These are phyloP conservation scores for Lachnellula hyalina DNA, from an alignment of 2,329 filamentous ascomycete genomes.

Conservation along the genomic window DNA sequence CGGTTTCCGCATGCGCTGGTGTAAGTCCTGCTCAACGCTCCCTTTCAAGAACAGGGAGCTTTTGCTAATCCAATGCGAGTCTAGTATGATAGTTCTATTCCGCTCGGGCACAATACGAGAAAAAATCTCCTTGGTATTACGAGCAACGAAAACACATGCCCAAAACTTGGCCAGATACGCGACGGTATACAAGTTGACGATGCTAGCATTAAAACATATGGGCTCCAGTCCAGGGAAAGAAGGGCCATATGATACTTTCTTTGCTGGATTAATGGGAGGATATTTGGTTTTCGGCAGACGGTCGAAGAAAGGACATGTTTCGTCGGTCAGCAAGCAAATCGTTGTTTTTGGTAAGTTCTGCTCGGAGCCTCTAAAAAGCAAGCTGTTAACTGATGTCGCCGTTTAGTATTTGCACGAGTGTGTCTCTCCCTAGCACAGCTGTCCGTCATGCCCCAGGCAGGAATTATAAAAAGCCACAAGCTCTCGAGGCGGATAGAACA, in stretches of 20 bases:
- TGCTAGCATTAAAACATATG: slow-evolving; percentile 66
- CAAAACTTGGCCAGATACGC: slow-evolving; percentile 89
- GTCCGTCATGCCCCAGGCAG: slow-evolving; percentile 61
- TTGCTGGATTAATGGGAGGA: slow-evolving; percentile 82
- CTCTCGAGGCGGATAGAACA: slow-evolving; percentile 46
- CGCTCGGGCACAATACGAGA: slow-evolving; percentile 78
- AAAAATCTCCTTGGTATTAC: slow-evolving; percentile 72
- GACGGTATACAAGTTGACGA: slow-evolving; percentile 78
- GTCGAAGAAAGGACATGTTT: slow-evolving; percentile 62
- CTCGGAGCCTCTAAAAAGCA: neutral
- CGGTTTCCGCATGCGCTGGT: slow-evolving; percentile 97
- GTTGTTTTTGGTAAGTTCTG: slow-evolving; percentile 64
- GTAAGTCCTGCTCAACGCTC: slow-evolving; percentile 36
- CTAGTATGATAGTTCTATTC: slow-evolving; percentile 93
- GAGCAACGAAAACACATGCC: slow-evolving; percentile 85
- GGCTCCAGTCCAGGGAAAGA: slow-evolving; percentile 56
- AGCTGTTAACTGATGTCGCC: neutral
- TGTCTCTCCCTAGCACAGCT: slow-evolving; percentile 78
- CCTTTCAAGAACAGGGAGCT: neutral
- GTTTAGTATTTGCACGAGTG: slow-evolving; percentile 77
- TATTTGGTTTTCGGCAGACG: slow-evolving; percentile 83
- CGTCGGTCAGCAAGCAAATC: slow-evolving; percentile 90
- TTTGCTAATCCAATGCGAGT: neutral
- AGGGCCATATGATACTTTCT: slow-evolving; percentile 75
- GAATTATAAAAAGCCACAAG: slow-evolving; percentile 43